phyloP scores from a whole-genome alignment of 2,329 filamentous ascomycete species.

The Dothistroma septosporum region DNA sequence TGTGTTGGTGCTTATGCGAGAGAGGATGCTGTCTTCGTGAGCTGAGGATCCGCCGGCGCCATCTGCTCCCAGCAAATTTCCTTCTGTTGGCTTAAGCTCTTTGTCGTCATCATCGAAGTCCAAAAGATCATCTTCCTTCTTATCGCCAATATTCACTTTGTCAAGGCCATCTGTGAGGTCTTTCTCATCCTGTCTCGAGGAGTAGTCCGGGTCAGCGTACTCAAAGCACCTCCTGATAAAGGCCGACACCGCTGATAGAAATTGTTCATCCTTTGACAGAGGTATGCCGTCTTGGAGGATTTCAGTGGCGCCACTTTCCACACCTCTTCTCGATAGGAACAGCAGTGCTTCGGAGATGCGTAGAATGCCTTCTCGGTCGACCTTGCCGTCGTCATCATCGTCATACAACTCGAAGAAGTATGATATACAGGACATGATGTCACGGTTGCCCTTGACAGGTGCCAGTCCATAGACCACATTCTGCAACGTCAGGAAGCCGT shows the following conservation, averaged over 20 bases:
- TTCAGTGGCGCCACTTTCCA: conserved; percentile 38
- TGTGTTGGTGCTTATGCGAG: conserved; percentile 29
- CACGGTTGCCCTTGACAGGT: conserved; percentile 83
- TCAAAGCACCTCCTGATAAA: conserved; percentile 97
- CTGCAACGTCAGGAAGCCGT: conserved; percentile 75
- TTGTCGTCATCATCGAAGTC: conserved; percentile 51
- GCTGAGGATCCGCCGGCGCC: neutral
- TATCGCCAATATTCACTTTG: conserved; percentile 73
- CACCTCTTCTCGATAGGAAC: conserved; percentile 83
- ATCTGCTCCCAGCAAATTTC: conserved; percentile 7
- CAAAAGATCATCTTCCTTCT: conserved; percentile 57
- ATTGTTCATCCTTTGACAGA: conserved; percentile 70
- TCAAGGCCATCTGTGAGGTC: conserved; percentile 43
- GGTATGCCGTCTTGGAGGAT: conserved; percentile 31
- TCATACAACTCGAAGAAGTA: conserved; percentile 99
- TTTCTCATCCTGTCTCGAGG: conserved; percentile 26
- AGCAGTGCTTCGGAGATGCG: conserved; percentile 90
- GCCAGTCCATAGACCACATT: conserved; percentile 90
- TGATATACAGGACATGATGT: conserved; percentile 96
- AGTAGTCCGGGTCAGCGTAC: conserved; percentile 84
- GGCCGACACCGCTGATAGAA: conserved; percentile 86
- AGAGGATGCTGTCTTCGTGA: conserved; percentile 25
- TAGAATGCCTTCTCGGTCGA: conserved; percentile 91
- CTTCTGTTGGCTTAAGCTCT: conserved; percentile 22
- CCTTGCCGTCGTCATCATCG: conserved; percentile 82